Conservation (phyloP, 768 basidiomycete species). For the Phlebiopsis flavidoalba region DNA sequence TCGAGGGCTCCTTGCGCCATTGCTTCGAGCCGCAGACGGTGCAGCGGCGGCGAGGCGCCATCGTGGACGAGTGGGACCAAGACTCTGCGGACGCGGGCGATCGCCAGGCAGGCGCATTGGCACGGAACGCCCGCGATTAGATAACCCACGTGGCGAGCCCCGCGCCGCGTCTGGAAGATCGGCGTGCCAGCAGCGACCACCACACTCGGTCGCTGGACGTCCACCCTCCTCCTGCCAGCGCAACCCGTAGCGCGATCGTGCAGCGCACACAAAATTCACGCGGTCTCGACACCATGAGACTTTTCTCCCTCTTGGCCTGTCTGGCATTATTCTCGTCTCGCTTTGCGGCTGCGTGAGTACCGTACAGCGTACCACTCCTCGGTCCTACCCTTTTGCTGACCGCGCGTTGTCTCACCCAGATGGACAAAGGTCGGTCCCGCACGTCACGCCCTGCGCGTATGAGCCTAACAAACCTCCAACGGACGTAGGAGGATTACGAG, state of each 20-base stretch:
- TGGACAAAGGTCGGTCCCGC: conserved; percentile 60
- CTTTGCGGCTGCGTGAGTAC: conserved; percentile 56
- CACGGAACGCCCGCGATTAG: conserved; percentile 6
- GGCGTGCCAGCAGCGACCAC: background rate
- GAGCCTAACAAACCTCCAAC: background rate
- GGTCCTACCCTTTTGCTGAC: conserved; percentile 1
- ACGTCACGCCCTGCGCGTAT: background rate
- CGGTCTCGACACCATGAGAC: conserved; percentile 46
- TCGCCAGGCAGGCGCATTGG: background rate
- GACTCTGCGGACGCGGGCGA: background rate
- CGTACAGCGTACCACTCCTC: background rate
- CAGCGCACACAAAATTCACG: background rate
- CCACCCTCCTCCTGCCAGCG: background rate
- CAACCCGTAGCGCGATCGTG: background rate
- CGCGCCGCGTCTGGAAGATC: background rate
- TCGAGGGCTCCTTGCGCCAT: conserved; percentile 84
- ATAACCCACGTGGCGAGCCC: conserved; percentile 13
- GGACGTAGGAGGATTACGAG: conserved; percentile 84
- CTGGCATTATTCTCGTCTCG: conserved; percentile 49
- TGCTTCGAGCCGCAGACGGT: conserved; percentile 75
- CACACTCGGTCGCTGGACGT: background rate
- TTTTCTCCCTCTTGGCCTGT: conserved; percentile 39
- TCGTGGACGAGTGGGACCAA: conserved; percentile 18
- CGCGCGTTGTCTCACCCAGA: conserved; percentile 27
- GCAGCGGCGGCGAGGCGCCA: conserved; percentile 66